These are phyloP conservation scores for Colletotrichum navitas DNA, from an alignment of 2,329 filamentous ascomycete species.

Conservation along the genomic window DNA sequence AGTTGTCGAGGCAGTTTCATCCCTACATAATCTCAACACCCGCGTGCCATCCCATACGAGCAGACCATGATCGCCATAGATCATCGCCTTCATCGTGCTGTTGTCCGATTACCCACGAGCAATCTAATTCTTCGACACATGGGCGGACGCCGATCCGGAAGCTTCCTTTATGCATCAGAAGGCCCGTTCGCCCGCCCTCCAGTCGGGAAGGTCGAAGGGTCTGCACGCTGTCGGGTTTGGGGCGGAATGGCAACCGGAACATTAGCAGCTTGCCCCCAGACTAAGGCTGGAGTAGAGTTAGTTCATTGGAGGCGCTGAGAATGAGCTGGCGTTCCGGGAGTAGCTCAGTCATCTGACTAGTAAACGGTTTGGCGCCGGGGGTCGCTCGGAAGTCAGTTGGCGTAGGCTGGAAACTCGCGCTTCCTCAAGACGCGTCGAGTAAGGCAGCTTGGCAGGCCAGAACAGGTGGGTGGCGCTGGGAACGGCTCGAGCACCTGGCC, in stretches of 20 bases:
- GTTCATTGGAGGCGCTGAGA: constrained; percentile 5
- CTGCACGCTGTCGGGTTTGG: constrained; percentile 9
- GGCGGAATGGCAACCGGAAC: constrained; percentile 1
- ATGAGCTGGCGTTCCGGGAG: neutral
- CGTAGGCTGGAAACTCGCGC: neutral
- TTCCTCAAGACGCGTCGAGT: neutral
- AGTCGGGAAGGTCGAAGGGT: neutral
- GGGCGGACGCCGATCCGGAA: constrained; percentile 33
- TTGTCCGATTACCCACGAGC: constrained; percentile 33
- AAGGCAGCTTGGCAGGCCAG: constrained; percentile 5
- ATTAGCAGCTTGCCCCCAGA: neutral
- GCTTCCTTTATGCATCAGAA: constrained; percentile 25
- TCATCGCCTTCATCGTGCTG: constrained; percentile 26
- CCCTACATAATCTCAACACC: constrained; percentile 10
- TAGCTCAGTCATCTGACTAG: constrained; percentile 3
- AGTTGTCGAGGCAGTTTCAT: constrained; percentile 19
- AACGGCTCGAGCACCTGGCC: constrained; percentile 10
- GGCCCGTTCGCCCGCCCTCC: constrained; percentile 2
- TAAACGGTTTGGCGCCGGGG: constrained; percentile 27
- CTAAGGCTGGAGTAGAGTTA: neutral
- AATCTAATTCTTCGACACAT: constrained; percentile 18
- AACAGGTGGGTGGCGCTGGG: constrained; percentile 2
- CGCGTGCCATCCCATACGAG: constrained; percentile 32
- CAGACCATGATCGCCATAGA: constrained; percentile 26
- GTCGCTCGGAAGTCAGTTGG: constrained; percentile 23